phyloP scores from a whole-genome alignment of 2,329 filamentous ascomycete genomes.

The Bertia moriformis region DNA sequence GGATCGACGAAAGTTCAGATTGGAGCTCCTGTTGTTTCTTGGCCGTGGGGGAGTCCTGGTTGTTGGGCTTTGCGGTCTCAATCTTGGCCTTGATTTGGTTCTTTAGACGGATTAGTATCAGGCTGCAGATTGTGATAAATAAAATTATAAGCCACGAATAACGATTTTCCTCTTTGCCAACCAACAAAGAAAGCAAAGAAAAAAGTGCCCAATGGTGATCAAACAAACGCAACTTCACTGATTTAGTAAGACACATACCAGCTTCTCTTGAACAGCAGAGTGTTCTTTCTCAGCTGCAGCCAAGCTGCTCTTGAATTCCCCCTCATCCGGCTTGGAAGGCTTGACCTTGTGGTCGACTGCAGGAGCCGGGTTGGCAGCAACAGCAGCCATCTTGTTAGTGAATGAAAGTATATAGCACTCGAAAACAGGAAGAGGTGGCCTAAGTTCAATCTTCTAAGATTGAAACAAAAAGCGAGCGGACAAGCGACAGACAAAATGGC shows the following conservation, averaged over 20 bases:
- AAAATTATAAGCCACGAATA: background rate
- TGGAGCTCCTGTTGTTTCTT: conserved; percentile 77
- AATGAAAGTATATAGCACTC: no score
- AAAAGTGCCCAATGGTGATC: conserved; percentile 2
- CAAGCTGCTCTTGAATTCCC: conserved; percentile 64
- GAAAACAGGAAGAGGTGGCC: no score
- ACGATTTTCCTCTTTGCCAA: conserved; percentile 4
- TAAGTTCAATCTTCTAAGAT: no score
- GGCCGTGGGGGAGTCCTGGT: conserved; percentile 68
- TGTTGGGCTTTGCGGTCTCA: conserved; percentile 62
- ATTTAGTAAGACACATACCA: conserved; percentile 29
- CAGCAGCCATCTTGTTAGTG: background rate
- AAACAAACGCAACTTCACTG: background rate
- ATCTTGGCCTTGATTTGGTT: conserved; percentile 79
- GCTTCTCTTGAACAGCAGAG: conserved; percentile 57
- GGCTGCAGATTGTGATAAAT: no score
- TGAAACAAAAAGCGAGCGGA: no score
- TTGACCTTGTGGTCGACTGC: conserved; percentile 19
- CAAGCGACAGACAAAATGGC: no score
- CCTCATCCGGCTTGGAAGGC: conserved; percentile 79
- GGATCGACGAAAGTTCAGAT: conserved; percentile 68
- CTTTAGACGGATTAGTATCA: conserved; percentile 28
- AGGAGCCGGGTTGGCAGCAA: background rate
- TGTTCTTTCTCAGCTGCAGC: conserved; percentile 78
- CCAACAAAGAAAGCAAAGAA: conserved; percentile 4